Evolutionary conservation across 2,329 filamentous ascomycete genomes (phyloP), one percentile per base, ranked within the genome.

Genomic region (Colletotrichum destructivum): DNA sequence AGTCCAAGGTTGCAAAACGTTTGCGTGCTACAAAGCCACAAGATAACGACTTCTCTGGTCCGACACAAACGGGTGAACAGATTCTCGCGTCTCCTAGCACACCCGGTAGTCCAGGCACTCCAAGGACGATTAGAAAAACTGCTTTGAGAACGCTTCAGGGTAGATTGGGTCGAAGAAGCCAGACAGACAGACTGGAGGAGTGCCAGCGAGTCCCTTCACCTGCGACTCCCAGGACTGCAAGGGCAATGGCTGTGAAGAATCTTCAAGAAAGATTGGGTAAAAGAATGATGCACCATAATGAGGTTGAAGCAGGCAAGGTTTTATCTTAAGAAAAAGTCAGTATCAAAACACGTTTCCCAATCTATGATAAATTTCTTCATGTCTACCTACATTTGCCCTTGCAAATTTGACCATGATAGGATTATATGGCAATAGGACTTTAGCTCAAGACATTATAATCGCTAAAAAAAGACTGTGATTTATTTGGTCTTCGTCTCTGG

Each of bases 241-340:
- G 67, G 15, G 62, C 67, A 31, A 63, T 56, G 8, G 64, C 64
- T 13, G 66, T 69, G 4, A 65, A 26, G 4, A 71, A 40, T 21
- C 44, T 69, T 6, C 69, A 71, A 26, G 69, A 64, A 18, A 59
- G 51, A 26, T 23, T 69, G 0, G 67, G 69, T 8, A 71, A 51
- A 47, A 51, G 69, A 60, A 71, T 71, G 59, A 64, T 63, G 59
- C 51, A 54, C 12, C 26, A 46, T 15, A 55, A 49, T 49, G 69
- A 49, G 16, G 16, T 5, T 31, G 54, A 49, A 21, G 21, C 23
- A 2, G n/a, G n/a, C 4, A 12, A 40, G 2, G 4, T 5, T 8
- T 3, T 16, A 44, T 3, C 12, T 0, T 31, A 31, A 44, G 21
- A n/a, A 31, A 21, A 15, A 15, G 3, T 2, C 49, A 8, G n/a